Conservation (phyloP, 257 asterid species). For the Solanum chilense region DNA sequence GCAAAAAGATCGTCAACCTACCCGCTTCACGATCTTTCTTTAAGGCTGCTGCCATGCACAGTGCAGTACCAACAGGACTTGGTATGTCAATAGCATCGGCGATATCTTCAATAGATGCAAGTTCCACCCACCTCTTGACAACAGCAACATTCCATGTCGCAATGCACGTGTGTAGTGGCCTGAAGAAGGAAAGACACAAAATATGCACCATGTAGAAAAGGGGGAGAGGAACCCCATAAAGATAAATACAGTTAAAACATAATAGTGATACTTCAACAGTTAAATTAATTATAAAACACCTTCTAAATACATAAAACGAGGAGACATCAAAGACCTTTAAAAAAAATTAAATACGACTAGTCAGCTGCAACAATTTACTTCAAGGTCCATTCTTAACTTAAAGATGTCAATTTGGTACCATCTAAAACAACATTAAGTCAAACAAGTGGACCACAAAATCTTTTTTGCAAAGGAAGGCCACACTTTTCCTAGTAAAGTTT, state of each 20-base stretch:
- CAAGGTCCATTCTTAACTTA: background rate
- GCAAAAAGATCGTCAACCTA: slow-evolving; percentile 6
- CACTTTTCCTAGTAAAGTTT: background rate
- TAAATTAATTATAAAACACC: background rate
- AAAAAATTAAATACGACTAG: background rate
- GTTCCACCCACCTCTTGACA: slow-evolving; percentile 88
- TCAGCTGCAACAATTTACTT: background rate
- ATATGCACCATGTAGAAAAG: background rate
- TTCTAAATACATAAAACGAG: background rate
- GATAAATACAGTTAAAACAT: background rate
- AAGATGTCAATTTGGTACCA: background rate
- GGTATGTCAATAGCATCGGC: slow-evolving; percentile 81
- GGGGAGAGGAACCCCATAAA: background rate
- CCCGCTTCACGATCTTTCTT: slow-evolving; percentile 95
- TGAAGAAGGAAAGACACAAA: slow-evolving; percentile 20
- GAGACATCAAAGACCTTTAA: background rate
- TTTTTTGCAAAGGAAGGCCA: background rate
- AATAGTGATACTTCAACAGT: background rate
- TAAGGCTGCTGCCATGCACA: slow-evolving; percentile 94
- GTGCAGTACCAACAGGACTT: slow-evolving; percentile 79
- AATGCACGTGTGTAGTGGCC: slow-evolving; percentile 90
- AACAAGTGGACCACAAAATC: background rate
- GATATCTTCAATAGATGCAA: slow-evolving; percentile 67
- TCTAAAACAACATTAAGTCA: background rate
- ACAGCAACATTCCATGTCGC: slow-evolving; percentile 91